phyloP scores from a whole-genome alignment of 805 yeast genomes.

The Starmerella stigmatis region DNA sequence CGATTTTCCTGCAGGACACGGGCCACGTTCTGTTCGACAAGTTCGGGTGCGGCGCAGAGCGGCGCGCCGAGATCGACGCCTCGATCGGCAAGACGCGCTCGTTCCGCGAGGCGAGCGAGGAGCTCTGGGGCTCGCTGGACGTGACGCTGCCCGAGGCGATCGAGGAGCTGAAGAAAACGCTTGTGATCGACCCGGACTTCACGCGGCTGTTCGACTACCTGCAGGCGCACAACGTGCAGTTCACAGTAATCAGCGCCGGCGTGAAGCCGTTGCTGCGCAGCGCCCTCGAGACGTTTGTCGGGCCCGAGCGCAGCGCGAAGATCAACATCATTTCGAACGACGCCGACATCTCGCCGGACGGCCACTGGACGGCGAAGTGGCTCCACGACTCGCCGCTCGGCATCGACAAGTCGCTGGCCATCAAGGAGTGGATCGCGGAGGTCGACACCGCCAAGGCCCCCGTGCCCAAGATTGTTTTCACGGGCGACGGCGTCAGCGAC shows the following conservation, averaged over 20 bases:
- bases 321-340: conserved; percentile 36
- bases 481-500: conserved; percentile 50
- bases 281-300: conserved; percentile 35
- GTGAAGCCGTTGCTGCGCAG: conserved; percentile 35
- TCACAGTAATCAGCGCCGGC: conserved; percentile 38
- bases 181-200: conserved; percentile 36
- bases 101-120: conserved; percentile 36
- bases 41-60: conserved; percentile 35
- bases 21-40: conserved; percentile 38
- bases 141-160: conserved; percentile 34
- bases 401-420: conserved; percentile 37
- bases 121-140: conserved; percentile 36
- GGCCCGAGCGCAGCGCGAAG: conserved; percentile 30
- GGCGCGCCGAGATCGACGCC: conserved; percentile 32
- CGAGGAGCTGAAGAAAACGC: conserved; percentile 29
- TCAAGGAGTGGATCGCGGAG: conserved; percentile 31
- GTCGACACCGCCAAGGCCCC: conserved; percentile 19
- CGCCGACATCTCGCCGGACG: conserved; percentile 33
- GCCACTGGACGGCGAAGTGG: conserved; percentile 36
- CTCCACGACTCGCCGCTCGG: conserved; percentile 37
- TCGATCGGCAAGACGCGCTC: conserved; percentile 33
- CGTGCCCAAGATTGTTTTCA: conserved; percentile 41
- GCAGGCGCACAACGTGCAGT: conserved; percentile 33
- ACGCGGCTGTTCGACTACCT: conserved; percentile 32
- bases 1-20: conserved; percentile 38